Conservation (phyloP, 208 protist species). For the Polymyxa betae region DNA sequence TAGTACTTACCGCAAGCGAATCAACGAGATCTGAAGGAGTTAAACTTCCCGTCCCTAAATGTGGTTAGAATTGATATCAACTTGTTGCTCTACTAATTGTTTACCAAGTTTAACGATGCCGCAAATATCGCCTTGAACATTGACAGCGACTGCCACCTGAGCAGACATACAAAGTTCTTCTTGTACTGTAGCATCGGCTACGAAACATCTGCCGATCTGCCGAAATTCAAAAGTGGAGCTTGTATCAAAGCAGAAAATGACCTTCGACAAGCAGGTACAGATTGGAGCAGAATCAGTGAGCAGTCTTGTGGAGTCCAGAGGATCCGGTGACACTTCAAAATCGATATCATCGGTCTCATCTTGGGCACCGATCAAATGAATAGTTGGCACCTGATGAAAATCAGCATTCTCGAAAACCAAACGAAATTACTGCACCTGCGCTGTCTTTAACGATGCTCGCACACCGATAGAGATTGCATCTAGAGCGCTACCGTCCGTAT, state of each 20-base stretch:
- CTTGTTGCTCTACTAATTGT: neutral
- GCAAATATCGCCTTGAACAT: neutral
- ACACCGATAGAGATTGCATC: neutral
- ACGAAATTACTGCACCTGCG: neutral
- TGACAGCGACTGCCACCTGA: neutral
- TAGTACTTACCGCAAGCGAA: neutral
- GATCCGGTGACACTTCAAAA: slow-evolving; percentile 9
- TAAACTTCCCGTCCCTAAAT: neutral
- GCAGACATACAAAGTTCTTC: slow-evolving; percentile 1
- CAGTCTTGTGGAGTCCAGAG: neutral
- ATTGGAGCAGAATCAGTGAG: neutral
- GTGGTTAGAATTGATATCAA: neutral
- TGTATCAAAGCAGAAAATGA: neutral
- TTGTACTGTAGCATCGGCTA: neutral
- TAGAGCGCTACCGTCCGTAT: neutral
- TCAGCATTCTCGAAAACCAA: too few relatives aligned
- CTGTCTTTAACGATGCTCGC: neutral
- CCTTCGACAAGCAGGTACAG: neutral
- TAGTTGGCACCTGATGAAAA: too few relatives aligned
- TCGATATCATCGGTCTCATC: neutral
- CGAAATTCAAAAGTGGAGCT: neutral
- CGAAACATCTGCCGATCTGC: neutral
- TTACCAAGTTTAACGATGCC: neutral
- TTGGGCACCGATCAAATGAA: neutral
- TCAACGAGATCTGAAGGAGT: neutral